These are phyloP conservation scores for Hymenoscyphus albidus DNA, from an alignment of 2,329 filamentous ascomycete species.

Conservation along the genomic window DNA sequence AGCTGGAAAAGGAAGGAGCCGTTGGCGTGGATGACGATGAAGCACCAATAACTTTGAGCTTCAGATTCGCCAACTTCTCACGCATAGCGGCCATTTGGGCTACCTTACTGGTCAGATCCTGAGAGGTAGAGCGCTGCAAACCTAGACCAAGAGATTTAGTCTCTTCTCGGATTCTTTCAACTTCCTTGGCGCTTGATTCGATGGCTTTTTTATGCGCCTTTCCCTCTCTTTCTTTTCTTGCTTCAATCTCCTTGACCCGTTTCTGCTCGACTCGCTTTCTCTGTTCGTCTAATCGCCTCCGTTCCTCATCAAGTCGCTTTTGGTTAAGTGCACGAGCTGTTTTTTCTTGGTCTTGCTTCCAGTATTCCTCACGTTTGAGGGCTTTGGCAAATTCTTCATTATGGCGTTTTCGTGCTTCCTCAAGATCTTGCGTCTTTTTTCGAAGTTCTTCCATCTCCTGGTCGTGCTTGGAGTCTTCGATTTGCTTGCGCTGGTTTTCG, in stretches of 20 bases:
- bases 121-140: background rate
- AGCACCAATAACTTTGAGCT: background rate
- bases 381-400: background rate
- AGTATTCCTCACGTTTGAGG: background rate
- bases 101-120: background rate
- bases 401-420: background rate
- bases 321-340: background rate
- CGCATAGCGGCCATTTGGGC: background rate
- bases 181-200: background rate
- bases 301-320: background rate
- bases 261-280: background rate
- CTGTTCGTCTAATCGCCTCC: slow-evolving; percentile 1
- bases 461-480: slow-evolving; percentile 2
- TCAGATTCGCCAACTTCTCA: background rate
- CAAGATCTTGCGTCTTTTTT: background rate
- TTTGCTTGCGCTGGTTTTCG: background rate
- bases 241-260: background rate
- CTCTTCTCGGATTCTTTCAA: background rate
- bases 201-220: slow-evolving; percentile 1
- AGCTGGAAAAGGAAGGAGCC: background rate
- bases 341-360: slow-evolving; percentile 3
- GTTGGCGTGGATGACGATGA: background rate
- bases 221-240: background rate
- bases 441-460: background rate
- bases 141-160: background rate